phyloP scores from a whole-genome alignment of 1,284 basidiomycete genomes.

The Vanrija sp. region DNA sequence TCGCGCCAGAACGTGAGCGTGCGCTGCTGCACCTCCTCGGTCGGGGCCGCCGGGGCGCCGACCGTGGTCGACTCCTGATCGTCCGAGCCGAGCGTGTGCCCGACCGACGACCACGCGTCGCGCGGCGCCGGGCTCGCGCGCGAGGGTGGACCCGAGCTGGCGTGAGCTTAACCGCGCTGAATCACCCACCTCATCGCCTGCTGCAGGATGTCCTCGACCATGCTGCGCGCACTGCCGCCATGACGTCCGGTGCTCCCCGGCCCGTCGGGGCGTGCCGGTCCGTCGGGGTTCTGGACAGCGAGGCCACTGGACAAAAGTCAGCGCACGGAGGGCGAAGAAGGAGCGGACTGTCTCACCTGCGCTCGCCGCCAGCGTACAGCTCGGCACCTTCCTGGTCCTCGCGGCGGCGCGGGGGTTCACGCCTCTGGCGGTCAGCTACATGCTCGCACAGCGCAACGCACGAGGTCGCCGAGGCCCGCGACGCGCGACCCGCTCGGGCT shows the following conservation, averaged over 20 bases:
- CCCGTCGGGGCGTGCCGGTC: slow-evolving; percentile 35
- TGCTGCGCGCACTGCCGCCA: slow-evolving; percentile 45
- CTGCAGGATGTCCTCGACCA: slow-evolving; percentile 76
- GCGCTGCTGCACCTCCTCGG: slow-evolving; percentile 64
- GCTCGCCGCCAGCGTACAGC: slow-evolving; percentile 70
- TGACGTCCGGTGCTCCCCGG: not conserved
- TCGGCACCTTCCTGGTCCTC: slow-evolving; percentile 54
- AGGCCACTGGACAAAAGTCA: slow-evolving; percentile 62
- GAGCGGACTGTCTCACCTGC: slow-evolving; percentile 32
- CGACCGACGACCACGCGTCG: slow-evolving; percentile 61
- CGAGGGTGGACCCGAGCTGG: slow-evolving; percentile 26
- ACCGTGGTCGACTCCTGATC: slow-evolving; percentile 68
- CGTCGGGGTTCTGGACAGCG: slow-evolving; percentile 76
- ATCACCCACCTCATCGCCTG: slow-evolving; percentile 73
- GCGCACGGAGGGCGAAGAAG: too few species aligned
- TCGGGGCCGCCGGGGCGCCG: slow-evolving; percentile 43
- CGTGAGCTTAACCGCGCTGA: slow-evolving; percentile 4
- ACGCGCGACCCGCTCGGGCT: not conserved
- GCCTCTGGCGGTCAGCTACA: not conserved
- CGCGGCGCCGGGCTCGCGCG: slow-evolving; percentile 17
- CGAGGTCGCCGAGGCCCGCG: too few species aligned
- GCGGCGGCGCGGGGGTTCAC: not conserved
- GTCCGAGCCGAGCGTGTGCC: slow-evolving; percentile 81
- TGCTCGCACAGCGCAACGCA: slow-evolving; percentile 70
- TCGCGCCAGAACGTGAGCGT: slow-evolving; percentile 90